A percentile compares a stretch with the other conserved stretches of the same genome.
Conservation (phyloP, 768 basidiomycete species). For the Naganishia antarctica region DNA sequence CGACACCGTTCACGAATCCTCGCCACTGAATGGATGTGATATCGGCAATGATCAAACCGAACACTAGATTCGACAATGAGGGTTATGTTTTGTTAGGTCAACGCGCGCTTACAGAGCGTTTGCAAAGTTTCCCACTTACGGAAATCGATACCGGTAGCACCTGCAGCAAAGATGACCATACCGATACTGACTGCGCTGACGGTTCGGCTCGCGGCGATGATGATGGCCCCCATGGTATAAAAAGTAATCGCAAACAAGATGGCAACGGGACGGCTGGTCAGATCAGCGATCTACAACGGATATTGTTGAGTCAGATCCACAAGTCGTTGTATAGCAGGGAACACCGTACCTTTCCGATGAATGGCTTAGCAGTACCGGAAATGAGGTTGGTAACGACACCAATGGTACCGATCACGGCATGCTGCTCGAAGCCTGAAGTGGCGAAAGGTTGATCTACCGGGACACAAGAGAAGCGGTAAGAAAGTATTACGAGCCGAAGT, state of each 20-base stretch:
- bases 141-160: conserved; percentile 42
- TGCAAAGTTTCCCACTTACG: too few relatives aligned
- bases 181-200: conserved; percentile 39
- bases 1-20: conserved; percentile 39
- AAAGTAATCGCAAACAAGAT: conserved; percentile 36
- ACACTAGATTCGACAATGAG: too few relatives aligned
- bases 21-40: conserved; percentile 48
- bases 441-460: conserved; percentile 34
- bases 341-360: conserved; percentile 37
- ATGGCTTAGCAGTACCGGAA: conserved; percentile 36
- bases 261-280: conserved; percentile 38
- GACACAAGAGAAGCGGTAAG: neutral
- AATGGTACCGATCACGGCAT: conserved; percentile 44
- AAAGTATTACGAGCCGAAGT: neutral
- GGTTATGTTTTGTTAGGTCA: too few relatives aligned
- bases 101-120: too few relatives aligned
- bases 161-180: conserved; percentile 40
- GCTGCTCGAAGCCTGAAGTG: conserved; percentile 40
- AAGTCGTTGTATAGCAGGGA: neutral
- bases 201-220: conserved; percentile 38
- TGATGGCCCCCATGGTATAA: conserved; percentile 44
- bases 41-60: conserved; percentile 43
- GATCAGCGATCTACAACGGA: conserved; percentile 34
- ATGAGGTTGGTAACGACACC: conserved; percentile 42
- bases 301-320: neutral